Base-by-base conservation (phyloP, 495 filamentous ascomycete species). In the Aspergillus ostianus region DNA sequence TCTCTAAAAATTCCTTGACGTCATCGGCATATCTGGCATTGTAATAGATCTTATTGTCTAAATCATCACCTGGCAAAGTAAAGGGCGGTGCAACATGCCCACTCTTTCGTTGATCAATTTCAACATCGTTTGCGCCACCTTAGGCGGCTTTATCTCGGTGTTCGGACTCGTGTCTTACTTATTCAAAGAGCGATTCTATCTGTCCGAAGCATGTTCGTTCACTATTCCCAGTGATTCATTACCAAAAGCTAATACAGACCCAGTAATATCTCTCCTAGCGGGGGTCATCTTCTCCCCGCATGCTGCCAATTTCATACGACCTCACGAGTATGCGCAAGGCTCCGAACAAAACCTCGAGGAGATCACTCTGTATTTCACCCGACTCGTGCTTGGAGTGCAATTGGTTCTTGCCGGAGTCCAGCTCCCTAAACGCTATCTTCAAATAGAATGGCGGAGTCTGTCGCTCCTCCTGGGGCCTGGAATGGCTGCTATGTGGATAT, bases 111-210 rank as follows among this genome's bases (percentile, higher is more conserved):
- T 91, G 48, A 87, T 84, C 67, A 92, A 95, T 71, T 97, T 97
- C 81, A 96, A 97, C 70, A 90, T 96, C 59, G 85, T 91, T 58
- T 87, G 90, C 67, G 87, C 90, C 57, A 85, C 88, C 10, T 74
- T 96, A 13, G 93, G 93, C 26, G 92, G 90, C 18, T 98, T 93
- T 75, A 87, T 98, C 47, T 91, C 89, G 2, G 65, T 95, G 20
- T 98, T 95, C 68, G 91, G 90, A 9, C 77, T 97, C 44, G 91
- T 97, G 0, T 94, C 90, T 3, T 96, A 93, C 72, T 82, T 96
- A 12, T 82, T 88, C 73, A 96, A 96, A 67, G 92, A 96, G 75
- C 87, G 84, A 63, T 93, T 92, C 70, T 96, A 96, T 67, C 82
- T 98, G 6, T 95, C 90, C 17, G 93, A 97, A 81, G 90, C 92